Evolutionary conservation across 768 basidiomycete genomes (phyloP).

Genomic region (Galerina sulciceps): DNA sequence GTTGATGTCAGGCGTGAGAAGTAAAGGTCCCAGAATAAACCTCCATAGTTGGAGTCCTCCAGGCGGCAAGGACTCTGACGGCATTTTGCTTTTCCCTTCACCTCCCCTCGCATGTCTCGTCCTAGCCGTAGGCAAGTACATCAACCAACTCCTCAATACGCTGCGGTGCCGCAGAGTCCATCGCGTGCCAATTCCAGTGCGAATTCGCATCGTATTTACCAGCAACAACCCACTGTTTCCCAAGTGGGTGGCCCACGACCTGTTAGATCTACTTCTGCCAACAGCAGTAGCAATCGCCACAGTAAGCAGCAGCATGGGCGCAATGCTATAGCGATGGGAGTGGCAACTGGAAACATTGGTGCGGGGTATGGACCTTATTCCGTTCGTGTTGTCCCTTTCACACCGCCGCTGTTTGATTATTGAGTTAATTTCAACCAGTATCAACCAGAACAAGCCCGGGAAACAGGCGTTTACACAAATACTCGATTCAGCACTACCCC

Average conservation of each 20-base stretch:
- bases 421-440: conserved; percentile 45
- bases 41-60: conserved; percentile 21
- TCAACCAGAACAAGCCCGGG: conserved; percentile 51
- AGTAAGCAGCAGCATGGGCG: conserved; percentile 40
- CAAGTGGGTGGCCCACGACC: conserved; percentile 27
- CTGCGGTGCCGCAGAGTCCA: conserved; percentile 65
- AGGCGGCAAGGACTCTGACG: conserved; percentile 12
- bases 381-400: conserved; percentile 45
- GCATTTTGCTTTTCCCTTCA: conserved; percentile 15
- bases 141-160: conserved; percentile 58
- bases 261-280: conserved; percentile 27
- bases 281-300: conserved; percentile 24
- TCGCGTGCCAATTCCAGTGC: conserved; percentile 26
- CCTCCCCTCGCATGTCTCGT: conserved; percentile 38
- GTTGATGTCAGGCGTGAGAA: conserved; percentile 31
- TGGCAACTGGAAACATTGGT: conserved; percentile 81
- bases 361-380: conserved; percentile 86
- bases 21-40: conserved; percentile 16
- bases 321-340: conserved; percentile 70
- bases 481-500: conserved; percentile 62
- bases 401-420: conserved; percentile 6
- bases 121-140: conserved; percentile 41
- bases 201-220: conserved; percentile 9
- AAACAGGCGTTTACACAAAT: conserved; percentile 47
- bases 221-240: conserved; percentile 25